These are phyloP conservation scores for Tillandsia fasciculata DNA, from an alignment of 176 grass and related monocot genomes.

Conservation along the genomic window DNA sequence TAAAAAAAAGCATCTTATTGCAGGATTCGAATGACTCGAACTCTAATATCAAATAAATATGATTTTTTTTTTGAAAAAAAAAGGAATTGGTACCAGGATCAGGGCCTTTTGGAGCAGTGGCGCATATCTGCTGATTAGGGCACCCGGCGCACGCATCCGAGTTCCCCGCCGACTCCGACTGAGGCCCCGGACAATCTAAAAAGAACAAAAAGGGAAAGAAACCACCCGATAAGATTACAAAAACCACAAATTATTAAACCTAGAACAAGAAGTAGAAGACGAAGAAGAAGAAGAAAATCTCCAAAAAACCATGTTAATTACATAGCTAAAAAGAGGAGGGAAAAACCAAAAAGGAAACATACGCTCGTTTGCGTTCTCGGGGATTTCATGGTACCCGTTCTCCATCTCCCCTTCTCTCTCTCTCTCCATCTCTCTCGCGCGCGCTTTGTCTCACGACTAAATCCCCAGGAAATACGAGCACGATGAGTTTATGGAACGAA, in stretches of 20 bases:
- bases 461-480: too few species aligned
- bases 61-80: background rate
- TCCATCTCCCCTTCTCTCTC: conserved; percentile 16
- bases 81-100: conserved; percentile 54
- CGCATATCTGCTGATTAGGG: conserved; percentile 88
- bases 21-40: background rate
- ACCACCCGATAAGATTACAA: background rate
- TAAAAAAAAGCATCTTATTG: background rate
- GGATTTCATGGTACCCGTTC: conserved; percentile 34
- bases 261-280: background rate
- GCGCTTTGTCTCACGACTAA: too few species aligned
- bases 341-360: conserved; percentile 3
- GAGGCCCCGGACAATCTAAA: conserved; percentile 76
- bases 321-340: too few species aligned
- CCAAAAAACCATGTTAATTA: background rate
- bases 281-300: background rate
- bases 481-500: too few species aligned
- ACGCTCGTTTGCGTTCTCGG: conserved; percentile 71
- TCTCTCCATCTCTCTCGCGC: background rate
- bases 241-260: background rate
- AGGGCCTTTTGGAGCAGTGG: conserved; percentile 76
- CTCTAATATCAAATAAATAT: background rate
- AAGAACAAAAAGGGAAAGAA: background rate
- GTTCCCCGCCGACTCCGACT: conserved; percentile 83
- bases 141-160: conserved; percentile 69